phyloP scores from a whole-genome alignment of 257 asterid species.

The Penstemon eatonii region DNA sequence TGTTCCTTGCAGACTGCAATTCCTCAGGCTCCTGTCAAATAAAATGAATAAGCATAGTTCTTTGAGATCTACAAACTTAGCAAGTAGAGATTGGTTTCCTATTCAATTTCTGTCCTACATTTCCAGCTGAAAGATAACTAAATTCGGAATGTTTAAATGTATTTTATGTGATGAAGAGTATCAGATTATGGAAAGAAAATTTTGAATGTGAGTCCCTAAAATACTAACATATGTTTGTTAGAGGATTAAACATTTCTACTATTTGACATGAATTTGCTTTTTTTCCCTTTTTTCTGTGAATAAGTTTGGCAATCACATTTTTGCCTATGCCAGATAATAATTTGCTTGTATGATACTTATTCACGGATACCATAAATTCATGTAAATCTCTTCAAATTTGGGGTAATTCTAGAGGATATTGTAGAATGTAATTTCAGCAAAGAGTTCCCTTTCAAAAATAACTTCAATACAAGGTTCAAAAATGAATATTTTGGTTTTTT shows the following conservation, averaged over 20 bases:
- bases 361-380: background rate
- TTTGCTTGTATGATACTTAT: background rate
- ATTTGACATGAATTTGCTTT: no score
- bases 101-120: background rate
- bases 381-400: background rate
- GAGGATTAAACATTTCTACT: no score
- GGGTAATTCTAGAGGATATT: no score
- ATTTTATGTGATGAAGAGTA: no score
- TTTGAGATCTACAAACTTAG: background rate
- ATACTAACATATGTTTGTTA: no score
- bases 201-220: no score
- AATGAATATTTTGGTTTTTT: no score
- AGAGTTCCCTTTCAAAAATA: background rate
- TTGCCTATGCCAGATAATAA: background rate
- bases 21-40: constrained; percentile 52
- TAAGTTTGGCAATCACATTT: no score
- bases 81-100: background rate
- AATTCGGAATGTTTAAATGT: no score
- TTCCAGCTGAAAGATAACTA: background rate
- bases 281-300: no score
- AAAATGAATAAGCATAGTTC: background rate
- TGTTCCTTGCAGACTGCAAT: constrained; percentile 54
- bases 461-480: no score
- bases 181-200: no score
- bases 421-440: background rate